These are phyloP conservation scores for Linnemannia zychae DNA, from an alignment of 192 early-diverging fungal genomes.

Conservation along the genomic window DNA sequence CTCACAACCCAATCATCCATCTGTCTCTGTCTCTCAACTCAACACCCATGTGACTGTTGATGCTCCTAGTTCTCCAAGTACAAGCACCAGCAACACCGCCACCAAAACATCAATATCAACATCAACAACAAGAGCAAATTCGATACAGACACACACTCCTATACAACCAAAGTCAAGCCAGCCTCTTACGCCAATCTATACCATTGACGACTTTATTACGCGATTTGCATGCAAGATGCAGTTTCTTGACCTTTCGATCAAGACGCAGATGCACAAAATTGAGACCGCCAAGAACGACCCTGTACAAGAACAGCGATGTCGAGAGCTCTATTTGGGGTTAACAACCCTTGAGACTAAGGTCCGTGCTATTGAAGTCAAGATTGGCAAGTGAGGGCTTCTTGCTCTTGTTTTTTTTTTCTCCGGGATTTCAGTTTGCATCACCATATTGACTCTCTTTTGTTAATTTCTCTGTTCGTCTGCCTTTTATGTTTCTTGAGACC, in stretches of 20 bases:
- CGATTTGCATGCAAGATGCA: not conserved
- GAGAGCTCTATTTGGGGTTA: not conserved
- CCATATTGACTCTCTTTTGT: no score
- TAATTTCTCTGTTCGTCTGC: no score
- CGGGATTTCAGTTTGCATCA: no score
- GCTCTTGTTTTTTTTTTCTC: not conserved
- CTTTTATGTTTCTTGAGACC: no score
- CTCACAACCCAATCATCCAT: not conserved
- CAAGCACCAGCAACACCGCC: not conserved
- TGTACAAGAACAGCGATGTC: not conserved
- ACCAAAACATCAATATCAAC: not conserved
- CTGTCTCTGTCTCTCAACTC: not conserved
- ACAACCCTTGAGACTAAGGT: not conserved
- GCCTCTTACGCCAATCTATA: not conserved
- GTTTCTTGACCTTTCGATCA: not conserved
- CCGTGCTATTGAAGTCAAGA: not conserved
- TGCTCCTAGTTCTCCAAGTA: not conserved
- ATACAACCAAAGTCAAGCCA: not conserved
- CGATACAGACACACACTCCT: not conserved
- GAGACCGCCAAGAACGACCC: not conserved
- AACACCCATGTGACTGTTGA: not conserved
- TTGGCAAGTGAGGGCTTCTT: no score
- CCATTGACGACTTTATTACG: not conserved
- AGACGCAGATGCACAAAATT: not conserved
- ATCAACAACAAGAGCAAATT: no score